These are phyloP conservation scores for Penicillium crustosum DNA, from an alignment of 2,329 filamentous ascomycete genomes.

Conservation along the genomic window DNA sequence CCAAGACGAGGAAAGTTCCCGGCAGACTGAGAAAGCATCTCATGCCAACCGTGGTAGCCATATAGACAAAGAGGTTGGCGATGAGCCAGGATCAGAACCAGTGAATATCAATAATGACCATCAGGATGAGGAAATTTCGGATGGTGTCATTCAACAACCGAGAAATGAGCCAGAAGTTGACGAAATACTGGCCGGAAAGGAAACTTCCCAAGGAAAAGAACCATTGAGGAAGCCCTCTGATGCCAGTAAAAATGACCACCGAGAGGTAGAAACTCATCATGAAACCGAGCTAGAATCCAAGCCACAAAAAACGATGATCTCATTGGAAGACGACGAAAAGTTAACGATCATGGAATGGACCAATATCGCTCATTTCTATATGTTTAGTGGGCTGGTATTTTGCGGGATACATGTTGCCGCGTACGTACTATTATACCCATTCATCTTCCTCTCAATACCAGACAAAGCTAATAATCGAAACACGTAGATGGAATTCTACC, in stretches of 20 bases:
- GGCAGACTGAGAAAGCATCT: too few species aligned
- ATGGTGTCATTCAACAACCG: neutral
- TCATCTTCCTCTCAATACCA: neutral
- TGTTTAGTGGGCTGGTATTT: constrained; percentile 1
- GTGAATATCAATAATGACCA: too few species aligned
- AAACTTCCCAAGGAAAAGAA: neutral
- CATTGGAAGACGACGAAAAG: neutral
- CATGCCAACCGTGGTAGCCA: neutral
- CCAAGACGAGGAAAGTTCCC: neutral
- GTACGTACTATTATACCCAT: constrained; percentile 3
- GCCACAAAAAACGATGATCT: neutral
- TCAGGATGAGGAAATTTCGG: neutral
- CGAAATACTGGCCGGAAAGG: neutral
- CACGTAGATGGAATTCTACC: constrained; percentile 5
- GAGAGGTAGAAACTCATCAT: neutral
- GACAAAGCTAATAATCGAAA: neutral
- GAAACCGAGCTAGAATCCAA: neutral
- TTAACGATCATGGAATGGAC: neutral
- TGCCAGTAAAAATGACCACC: neutral
- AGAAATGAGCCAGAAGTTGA: neutral
- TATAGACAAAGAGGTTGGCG: neutral
- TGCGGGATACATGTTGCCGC: constrained; percentile 12
- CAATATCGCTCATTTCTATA: constrained; percentile 1
- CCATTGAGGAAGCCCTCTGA: neutral
- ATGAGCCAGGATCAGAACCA: too few species aligned